Base-by-base conservation (phyloP, 1,284 basidiomycete species). In the Spongiforma sp. region DNA sequence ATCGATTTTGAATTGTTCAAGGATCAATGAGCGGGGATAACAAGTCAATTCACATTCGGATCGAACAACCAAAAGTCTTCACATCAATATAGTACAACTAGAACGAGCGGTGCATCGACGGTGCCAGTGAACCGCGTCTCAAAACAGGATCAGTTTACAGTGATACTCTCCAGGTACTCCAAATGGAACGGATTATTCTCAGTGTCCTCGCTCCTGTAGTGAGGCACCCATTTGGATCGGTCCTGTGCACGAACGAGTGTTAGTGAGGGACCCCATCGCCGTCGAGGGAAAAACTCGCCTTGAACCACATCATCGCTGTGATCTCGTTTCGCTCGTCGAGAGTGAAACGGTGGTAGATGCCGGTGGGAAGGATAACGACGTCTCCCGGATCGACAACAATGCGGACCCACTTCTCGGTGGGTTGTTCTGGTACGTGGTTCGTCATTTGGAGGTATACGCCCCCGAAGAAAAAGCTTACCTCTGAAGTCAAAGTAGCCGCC, bases 291-390 rank as follows among this genome's bases (percentile, higher is more conserved):
- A 59, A 57, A 79, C 33, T 64, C n/a, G 86, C 91, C 84, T 92
- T 86, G 86, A 95, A 95, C 57, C 95, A 78, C 6, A 93, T 83
- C 78, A 94, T 82, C 2, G 90, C 89, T 64, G 89, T 87, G 74
- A 94, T 88, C 50, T 78, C 79, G 74, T 95, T 86, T 59, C 77
- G 78, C 67, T 86, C 83, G 73, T 94, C 93, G 28, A 95, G 85
- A 0, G 91, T 94, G 80, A 96, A 95, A 30, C 93, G 88, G 78
- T 95, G 93, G 76, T 94, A 95, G 69, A 94, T 93, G 0, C 92
- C 93, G 24, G 89, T 83, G 0, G 91, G 92, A 19, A 93, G 78
- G 39, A 93, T 85, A 50, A 93, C 76, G 62, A 95, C 81, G 73
- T 95, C 93, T 2, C 92, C 90, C 12, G 87, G 82, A 48, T 83